Evolutionary conservation across 495 filamentous ascomycete genomes (phyloP), one percentile per base, ranked within the genome.

Genomic region (Lepraria neglecta): DNA sequence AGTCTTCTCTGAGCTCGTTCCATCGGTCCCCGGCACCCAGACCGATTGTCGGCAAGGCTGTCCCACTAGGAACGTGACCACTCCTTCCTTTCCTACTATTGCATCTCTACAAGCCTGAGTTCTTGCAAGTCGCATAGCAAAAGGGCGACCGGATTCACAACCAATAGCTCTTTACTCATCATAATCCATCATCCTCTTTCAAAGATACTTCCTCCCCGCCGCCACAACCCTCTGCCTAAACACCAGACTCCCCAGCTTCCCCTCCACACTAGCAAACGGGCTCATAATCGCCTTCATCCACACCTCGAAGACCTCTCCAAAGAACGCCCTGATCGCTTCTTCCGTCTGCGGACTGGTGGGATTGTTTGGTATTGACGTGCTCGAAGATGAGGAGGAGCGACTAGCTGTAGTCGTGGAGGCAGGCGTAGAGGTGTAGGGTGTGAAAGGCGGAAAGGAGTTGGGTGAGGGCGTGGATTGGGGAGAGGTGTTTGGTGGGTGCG

Each of bases 271-370:
- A 74, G 95, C 95, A 74, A 98, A 98, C 40, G 94, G 94, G 71
- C 83, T 96, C 94, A 98, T 97, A 44, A 91, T 82, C n/a, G 90
- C 88, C 80, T 98, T 98, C 50, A 95, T 80, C 82, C 92, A 98
- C 61, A 80, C 85, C 73, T 97, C 94, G 72, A 95, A 97, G 14
- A 96, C 88, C 70, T 98, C 94, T 6, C 77, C 78, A 76, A 98
- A 95, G 76, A 98, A 98, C 73, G 87, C 87, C 68, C 89, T 81
- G 62, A 97, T 87, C 0, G 94, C 92, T 72, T 98, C 94, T 75
- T 98, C 94, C 6, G 91, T 91, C 74, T 91, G 89, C 33, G 90
- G 84, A 38, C 82, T 82, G 0, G 86, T 92, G 3, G 91, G 91
- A 70, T 94, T 96, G 51, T 87, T 85, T 24, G 83, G 87, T 50